A percentile compares a stretch with the other conserved stretches of the same genome.
Conservation (phyloP, 352 stramenopile genomes). For the Globisporangium paddicum region DNA sequence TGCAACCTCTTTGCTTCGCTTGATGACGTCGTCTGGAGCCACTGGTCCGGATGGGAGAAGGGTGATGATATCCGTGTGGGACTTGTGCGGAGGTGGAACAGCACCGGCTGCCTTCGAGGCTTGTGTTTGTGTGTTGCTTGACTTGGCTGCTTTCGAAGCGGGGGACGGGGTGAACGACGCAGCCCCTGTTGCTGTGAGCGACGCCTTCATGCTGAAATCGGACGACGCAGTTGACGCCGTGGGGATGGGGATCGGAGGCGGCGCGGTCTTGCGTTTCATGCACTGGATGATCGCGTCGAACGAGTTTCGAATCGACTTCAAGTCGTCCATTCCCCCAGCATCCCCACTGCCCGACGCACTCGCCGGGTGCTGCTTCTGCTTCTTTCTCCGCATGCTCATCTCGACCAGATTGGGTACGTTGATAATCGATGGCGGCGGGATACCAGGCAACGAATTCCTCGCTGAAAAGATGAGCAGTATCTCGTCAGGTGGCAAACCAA, state of each 20-base stretch:
- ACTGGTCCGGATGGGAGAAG: conserved; percentile 46
- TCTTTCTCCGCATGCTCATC: conserved; percentile 48
- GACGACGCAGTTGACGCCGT: conserved; percentile 10
- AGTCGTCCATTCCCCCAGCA: conserved; percentile 41
- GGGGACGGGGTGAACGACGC: conserved; percentile 12
- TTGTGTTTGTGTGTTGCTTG: conserved; percentile 3
- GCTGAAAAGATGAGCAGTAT: conserved; percentile 51
- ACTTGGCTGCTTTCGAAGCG: conserved; percentile 9
- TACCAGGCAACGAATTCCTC: conserved; percentile 45
- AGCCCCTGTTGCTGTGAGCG: conserved; percentile 8
- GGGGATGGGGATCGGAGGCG: conserved; percentile 67
- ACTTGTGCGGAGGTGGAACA: conserved; percentile 65
- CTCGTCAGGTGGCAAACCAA: conserved; percentile 51
- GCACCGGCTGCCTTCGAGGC: conserved; percentile 18
- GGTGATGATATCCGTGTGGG: conserved; percentile 68
- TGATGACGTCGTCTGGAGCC: conserved; percentile 81
- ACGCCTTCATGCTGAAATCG: conserved; percentile 14
- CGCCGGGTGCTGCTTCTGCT: conserved; percentile 24
- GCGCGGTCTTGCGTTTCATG: conserved; percentile 78
- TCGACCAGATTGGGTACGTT: conserved; percentile 46
- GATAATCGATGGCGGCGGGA: conserved; percentile 60
- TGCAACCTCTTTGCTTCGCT: conserved; percentile 77
- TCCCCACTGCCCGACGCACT: conserved; percentile 16
- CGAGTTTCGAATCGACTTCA: conserved; percentile 74
- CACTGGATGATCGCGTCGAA: conserved; percentile 84